Evolutionary conservation across 345 rosid genomes (phyloP).

Genomic region (Populus deltoides): DNA sequence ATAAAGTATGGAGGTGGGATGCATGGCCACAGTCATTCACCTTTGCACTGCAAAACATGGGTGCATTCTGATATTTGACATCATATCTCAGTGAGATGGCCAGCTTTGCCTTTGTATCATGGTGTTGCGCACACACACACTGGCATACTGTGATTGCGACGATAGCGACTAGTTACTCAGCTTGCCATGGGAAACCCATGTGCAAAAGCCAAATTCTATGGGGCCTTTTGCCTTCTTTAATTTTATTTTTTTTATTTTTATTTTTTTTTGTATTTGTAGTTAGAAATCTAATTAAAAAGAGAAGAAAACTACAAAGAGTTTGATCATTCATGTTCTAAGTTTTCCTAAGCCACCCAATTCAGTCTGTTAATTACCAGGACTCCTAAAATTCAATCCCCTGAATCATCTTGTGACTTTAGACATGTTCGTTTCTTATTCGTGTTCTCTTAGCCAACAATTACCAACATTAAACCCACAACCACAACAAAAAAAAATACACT

Average conservation of each 20-base stretch:
- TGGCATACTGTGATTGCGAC: slow-evolving; percentile 7
- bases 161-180: slow-evolving; percentile 23
- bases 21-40: slow-evolving; percentile 8
- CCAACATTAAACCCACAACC: no score
- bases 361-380: no score
- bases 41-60: neutral
- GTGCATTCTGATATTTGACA: neutral
- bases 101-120: slow-evolving; percentile 10
- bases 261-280: neutral
- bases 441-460: no score
- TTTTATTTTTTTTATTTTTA: neutral
- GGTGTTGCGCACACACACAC: slow-evolving; percentile 1
- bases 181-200: slow-evolving; percentile 19
- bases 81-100: slow-evolving; percentile 14
- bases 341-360: no score
- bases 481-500: no score
- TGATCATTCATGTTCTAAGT: no score
- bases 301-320: no score
- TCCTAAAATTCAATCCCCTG: no score
- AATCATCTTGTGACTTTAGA: no score
- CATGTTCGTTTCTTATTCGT: no score
- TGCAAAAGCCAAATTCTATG: slow-evolving; percentile 36
- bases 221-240: neutral
- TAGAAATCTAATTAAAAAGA: neutral
- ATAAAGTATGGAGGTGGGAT: neutral